phyloP scores from a whole-genome alignment of 2,329 filamentous ascomycete genomes.

The Trichophyton benhamiae region DNA sequence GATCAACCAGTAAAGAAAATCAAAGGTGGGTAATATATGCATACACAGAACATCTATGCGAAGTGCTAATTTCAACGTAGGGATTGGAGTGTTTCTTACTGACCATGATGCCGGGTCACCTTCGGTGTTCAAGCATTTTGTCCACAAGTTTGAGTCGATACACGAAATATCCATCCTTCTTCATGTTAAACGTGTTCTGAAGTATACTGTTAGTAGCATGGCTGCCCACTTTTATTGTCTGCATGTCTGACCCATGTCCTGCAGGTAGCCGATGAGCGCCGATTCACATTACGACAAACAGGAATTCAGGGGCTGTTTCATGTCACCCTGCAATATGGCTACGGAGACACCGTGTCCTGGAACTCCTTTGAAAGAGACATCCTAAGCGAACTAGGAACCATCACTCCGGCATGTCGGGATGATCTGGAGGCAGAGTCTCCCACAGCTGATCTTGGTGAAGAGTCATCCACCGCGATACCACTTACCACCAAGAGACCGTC shows the following conservation, averaged over 20 bases:
- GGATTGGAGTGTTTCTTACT: conserved; percentile 64
- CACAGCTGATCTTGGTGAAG: conserved; percentile 9
- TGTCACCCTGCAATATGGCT: conserved; percentile 12
- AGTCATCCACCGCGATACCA: background rate
- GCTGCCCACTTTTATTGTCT: background rate
- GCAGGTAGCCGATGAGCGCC: conserved; percentile 42
- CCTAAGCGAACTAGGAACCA: conserved; percentile 7
- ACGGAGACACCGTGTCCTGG: conserved; percentile 11
- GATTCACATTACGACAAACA: conserved; percentile 33
- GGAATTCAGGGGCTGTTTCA: conserved; percentile 10
- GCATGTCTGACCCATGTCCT: conserved; percentile 38
- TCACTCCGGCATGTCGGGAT: background rate
- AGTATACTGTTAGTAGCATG: conserved; percentile 9
- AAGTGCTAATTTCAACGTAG: conserved; percentile 29
- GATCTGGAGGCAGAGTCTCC: conserved; percentile 6
- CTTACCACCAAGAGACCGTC: conserved; percentile 3
- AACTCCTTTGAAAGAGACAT: conserved; percentile 11
- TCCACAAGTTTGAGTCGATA: conserved; percentile 55
- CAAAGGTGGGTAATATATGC: conserved; percentile 16
- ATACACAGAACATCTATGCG: conserved; percentile 35
- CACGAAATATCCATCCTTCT: conserved; percentile 63
- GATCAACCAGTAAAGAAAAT: conserved; percentile 13
- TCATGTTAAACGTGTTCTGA: conserved; percentile 39
- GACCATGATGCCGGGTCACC: conserved; percentile 56
- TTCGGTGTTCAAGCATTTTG: conserved; percentile 58